phyloP scores from a whole-genome alignment of 257 asterid genomes.

The Rhazya stricta region DNA sequence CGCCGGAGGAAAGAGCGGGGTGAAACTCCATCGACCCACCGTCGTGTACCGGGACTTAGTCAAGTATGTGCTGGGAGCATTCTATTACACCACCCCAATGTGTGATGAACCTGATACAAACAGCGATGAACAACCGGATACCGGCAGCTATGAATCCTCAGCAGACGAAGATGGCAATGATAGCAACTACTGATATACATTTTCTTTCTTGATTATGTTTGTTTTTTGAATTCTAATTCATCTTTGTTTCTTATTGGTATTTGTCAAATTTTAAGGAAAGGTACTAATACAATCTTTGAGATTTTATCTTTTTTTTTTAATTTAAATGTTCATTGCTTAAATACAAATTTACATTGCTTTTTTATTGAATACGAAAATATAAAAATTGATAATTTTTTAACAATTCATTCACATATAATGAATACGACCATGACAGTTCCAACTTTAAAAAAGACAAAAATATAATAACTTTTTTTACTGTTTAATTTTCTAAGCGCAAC shows the following conservation, averaged over 20 bases:
- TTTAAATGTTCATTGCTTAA: too few relatives aligned
- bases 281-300: neutral
- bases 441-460: too few relatives aligned
- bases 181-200: constrained; percentile 26
- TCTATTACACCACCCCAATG: constrained; percentile 87
- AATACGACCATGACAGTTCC: too few relatives aligned
- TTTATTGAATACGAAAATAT: too few relatives aligned
- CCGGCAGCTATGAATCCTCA: neutral
- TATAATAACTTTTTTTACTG: too few relatives aligned
- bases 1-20: constrained; percentile 71
- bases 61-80: constrained; percentile 56
- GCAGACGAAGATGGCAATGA: constrained; percentile 21
- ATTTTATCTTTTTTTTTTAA: too few relatives aligned
- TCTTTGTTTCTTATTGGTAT: neutral
- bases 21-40: constrained; percentile 57
- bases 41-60: constrained; percentile 52
- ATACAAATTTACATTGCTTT: too few relatives aligned
- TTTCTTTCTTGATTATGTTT: neutral
- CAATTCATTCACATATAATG: too few relatives aligned
- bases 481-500: too few relatives aligned
- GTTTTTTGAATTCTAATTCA: neutral
- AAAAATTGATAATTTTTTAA: too few relatives aligned
- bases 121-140: constrained; percentile 9
- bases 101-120: constrained; percentile 74
- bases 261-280: neutral